Percentiles rank a stretch among this genome's conserved stretches.
phyloP scores from a whole-genome alignment of 495 filamentous ascomycete genomes.

The Penicillium coffeae region DNA sequence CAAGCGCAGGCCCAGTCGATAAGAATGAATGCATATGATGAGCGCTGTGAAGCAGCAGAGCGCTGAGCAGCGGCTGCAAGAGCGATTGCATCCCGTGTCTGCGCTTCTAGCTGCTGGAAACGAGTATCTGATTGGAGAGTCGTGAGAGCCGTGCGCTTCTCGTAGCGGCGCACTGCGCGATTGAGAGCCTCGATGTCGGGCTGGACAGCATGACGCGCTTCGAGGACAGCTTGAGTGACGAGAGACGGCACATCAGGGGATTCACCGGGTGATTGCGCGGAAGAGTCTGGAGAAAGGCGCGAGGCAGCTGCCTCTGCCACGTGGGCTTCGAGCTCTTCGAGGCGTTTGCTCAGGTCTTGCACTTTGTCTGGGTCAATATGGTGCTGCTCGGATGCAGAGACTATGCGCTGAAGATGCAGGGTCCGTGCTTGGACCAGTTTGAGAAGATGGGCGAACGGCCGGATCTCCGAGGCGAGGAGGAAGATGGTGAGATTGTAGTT shows the following conservation, averaged over 20 bases:
- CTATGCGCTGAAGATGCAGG: conserved; percentile 74
- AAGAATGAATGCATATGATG: conserved; percentile 20
- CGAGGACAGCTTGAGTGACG: conserved; percentile 49
- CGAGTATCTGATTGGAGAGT: conserved; percentile 71
- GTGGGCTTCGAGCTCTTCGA: conserved; percentile 68
- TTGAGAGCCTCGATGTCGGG: conserved; percentile 86
- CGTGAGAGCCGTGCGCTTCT: conserved; percentile 76
- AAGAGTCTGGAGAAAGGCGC: conserved; percentile 13
- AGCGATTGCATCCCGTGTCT: conserved; percentile 72
- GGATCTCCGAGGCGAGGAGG: conserved; percentile 79
- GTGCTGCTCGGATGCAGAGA: conserved; percentile 46
- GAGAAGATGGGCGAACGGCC: conserved; percentile 75
- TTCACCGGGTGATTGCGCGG: conserved; percentile 12
- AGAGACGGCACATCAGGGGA: conserved; percentile 25
- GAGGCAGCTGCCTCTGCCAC: conserved; percentile 39
- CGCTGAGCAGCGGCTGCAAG: conserved; percentile 73
- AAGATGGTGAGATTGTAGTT: conserved; percentile 95
- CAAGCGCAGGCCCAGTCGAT: conserved; percentile 28
- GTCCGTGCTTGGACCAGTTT: conserved; percentile 75
- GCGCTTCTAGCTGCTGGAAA: conserved; percentile 62
- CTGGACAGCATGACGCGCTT: conserved; percentile 62
- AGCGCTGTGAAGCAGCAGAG: conserved; percentile 13
- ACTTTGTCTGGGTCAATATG: conserved; percentile 40
- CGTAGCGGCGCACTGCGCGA: conserved; percentile 87
- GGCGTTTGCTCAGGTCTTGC: conserved; percentile 55